Conservation (phyloP, 1,284 basidiomycete species). For the Cutaneotrichosporon cutaneum region DNA sequence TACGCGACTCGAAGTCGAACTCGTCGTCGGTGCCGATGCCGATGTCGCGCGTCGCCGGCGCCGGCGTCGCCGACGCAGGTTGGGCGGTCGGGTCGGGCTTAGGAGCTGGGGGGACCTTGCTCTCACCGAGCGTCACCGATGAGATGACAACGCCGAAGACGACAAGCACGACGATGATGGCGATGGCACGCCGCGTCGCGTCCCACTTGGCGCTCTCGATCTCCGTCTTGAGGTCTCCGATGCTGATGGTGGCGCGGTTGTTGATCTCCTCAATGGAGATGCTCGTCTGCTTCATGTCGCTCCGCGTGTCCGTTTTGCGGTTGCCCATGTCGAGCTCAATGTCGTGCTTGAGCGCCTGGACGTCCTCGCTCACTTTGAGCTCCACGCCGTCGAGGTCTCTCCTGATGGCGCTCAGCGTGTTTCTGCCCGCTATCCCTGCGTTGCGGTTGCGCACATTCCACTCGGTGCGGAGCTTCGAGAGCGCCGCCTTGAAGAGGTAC, state of each 20-base stretch:
- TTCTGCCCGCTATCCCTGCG: slow-evolving; percentile 77
- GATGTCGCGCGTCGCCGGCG: slow-evolving; percentile 38
- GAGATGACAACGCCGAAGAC: slow-evolving; percentile 22
- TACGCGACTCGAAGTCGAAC: slow-evolving; percentile 32
- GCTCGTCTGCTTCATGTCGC: slow-evolving; percentile 81
- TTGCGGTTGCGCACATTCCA: slow-evolving; percentile 79
- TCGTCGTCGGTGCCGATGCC: slow-evolving; percentile 44
- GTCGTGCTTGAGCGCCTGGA: slow-evolving; percentile 69
- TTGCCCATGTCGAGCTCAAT: slow-evolving; percentile 96
- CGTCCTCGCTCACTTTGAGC: slow-evolving; percentile 90
- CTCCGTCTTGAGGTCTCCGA: slow-evolving; percentile 80
- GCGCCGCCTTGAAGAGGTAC: slow-evolving; percentile 89
- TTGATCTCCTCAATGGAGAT: slow-evolving; percentile 86
- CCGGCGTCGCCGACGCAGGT: slow-evolving; percentile 10
- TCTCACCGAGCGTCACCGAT: slow-evolving; percentile 17
- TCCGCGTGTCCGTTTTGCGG: slow-evolving; percentile 87
- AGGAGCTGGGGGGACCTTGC: slow-evolving; percentile 2
- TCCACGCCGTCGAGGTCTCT: slow-evolving; percentile 84
- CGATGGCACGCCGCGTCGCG: slow-evolving; percentile 78
- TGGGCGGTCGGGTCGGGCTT: slow-evolving; percentile 18
- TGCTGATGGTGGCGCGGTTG: slow-evolving; percentile 78
- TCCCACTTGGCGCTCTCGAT: slow-evolving; percentile 91
- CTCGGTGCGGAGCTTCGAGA: slow-evolving; percentile 88
- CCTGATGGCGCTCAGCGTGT: slow-evolving; percentile 71
- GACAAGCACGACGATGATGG: slow-evolving; percentile 39